Percentiles rank a stretch among this genome's conserved stretches.
Evolutionary conservation across 768 basidiomycete genomes (phyloP).

Genomic region (Suillus luteus): DNA sequence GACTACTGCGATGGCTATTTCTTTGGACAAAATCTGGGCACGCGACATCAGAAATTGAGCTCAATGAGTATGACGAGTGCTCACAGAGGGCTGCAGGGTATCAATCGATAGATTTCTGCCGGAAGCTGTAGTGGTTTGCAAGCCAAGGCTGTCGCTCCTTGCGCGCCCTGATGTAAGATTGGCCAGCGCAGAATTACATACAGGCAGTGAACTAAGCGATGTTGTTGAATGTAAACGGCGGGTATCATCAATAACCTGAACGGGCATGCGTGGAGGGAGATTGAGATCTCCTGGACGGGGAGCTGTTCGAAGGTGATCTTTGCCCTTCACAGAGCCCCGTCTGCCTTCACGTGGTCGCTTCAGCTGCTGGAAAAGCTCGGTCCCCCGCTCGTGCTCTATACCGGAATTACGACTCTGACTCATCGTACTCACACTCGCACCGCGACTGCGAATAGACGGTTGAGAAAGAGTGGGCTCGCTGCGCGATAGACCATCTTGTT

Average conservation of each 20-base stretch:
- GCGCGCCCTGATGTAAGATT: slow-evolving; percentile 45
- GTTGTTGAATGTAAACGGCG: slow-evolving; percentile 41
- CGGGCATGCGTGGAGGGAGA: slow-evolving; percentile 56
- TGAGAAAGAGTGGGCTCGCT: slow-evolving; percentile 28
- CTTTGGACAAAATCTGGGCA: slow-evolving; percentile 29
- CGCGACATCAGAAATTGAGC: slow-evolving; percentile 14
- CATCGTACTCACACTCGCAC: slow-evolving; percentile 54
- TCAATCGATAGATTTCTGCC: slow-evolving; percentile 24
- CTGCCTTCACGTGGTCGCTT: slow-evolving; percentile 43
- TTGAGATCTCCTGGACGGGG: slow-evolving; percentile 61
- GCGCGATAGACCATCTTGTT: slow-evolving; percentile 31
- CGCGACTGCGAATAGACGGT: slow-evolving; percentile 51
- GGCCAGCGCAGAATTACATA: slow-evolving; percentile 29
- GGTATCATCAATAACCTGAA: slow-evolving; percentile 40
- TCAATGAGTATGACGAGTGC: slow-evolving; percentile 11
- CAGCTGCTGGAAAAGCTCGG: slow-evolving; percentile 52
- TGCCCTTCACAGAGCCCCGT: slow-evolving; percentile 49
- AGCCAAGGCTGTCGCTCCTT: slow-evolving; percentile 64
- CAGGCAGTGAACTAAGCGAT: slow-evolving; percentile 41
- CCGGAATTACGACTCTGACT: slow-evolving; percentile 43
- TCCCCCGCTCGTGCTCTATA: slow-evolving; percentile 49
- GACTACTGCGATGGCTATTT: slow-evolving; percentile 72
- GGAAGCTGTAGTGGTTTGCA: slow-evolving; percentile 33
- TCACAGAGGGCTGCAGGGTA: slow-evolving; percentile 27
- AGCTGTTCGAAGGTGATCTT: slow-evolving; percentile 42